A percentile compares a stretch with the other conserved stretches of the same genome.
Evolutionary conservation across 257 asterid species (phyloP).

Genomic region (Solanum pinnatisectum): DNA sequence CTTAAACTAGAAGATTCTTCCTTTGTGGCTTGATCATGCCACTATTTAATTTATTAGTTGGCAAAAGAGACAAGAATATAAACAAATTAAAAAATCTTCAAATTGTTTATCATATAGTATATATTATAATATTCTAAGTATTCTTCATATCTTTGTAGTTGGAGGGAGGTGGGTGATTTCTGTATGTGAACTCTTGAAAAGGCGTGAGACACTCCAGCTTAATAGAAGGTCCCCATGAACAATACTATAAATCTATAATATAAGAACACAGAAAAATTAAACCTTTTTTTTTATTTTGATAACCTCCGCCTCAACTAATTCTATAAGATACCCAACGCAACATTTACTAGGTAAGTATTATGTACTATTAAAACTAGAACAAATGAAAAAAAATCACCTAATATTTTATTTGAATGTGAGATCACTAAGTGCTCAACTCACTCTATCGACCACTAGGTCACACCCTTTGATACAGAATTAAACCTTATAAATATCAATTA

Average conservation of each 20-base stretch:
- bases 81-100: neutral
- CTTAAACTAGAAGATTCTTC: neutral
- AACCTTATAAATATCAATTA: neutral
- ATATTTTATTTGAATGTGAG: no score
- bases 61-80: neutral
- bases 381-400: neutral
- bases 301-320: neutral
- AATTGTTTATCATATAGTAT: neutral
- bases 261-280: neutral
- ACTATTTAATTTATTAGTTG: neutral
- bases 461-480: neutral
- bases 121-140: neutral
- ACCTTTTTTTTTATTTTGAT: neutral
- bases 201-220: neutral
- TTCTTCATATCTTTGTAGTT: neutral
- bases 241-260: neutral
- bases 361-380: neutral
- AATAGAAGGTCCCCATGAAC: neutral
- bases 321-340: fast-evolving
- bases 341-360: neutral
- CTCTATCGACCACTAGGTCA: neutral
- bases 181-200: neutral
- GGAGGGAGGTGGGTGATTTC: neutral
- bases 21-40: neutral
- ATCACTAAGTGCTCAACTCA: neutral